Percentiles rank a stretch among this genome's conserved stretches.
These are phyloP conservation scores for Oryza meyeriana DNA, from an alignment of 176 grass and related monocot genomes.

Conservation along the genomic window DNA sequence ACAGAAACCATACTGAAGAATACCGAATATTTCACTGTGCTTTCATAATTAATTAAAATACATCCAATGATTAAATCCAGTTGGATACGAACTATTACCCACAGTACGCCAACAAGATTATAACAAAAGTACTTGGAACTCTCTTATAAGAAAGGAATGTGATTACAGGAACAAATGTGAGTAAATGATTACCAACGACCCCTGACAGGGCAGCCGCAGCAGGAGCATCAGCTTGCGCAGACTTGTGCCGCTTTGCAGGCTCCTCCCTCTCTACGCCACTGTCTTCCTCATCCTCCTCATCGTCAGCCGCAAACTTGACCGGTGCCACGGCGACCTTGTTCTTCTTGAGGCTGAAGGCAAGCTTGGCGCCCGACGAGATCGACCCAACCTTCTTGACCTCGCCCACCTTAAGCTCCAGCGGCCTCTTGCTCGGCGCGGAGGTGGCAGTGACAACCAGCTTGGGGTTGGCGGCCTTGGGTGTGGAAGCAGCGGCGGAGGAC, in stretches of 20 bases:
- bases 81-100: background rate
- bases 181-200: conserved; percentile 87
- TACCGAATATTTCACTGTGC: background rate
- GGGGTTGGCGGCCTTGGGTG: conserved; percentile 18
- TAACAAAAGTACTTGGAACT: background rate
- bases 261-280: conserved; percentile 26
- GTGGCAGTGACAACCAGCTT: conserved; percentile 14
- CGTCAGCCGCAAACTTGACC: conserved; percentile 57
- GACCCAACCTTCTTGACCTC: conserved; percentile 52
- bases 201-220: conserved; percentile 5
- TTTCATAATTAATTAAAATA: background rate
- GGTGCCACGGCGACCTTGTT: conserved; percentile 52
- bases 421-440: conserved; percentile 49
- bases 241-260: conserved; percentile 52
- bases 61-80: background rate
- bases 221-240: conserved; percentile 25
- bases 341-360: conserved; percentile 96
- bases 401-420: conserved; percentile 35
- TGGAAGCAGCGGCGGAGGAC: background rate
- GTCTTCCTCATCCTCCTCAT: conserved; percentile 67
- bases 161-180: conserved; percentile 12
- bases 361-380: conserved; percentile 43
- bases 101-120: background rate
- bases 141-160: background rate
- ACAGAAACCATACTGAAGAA: background rate